phyloP scores from a whole-genome alignment of 495 filamentous ascomycete genomes.

The Aspergillus panamensis region DNA sequence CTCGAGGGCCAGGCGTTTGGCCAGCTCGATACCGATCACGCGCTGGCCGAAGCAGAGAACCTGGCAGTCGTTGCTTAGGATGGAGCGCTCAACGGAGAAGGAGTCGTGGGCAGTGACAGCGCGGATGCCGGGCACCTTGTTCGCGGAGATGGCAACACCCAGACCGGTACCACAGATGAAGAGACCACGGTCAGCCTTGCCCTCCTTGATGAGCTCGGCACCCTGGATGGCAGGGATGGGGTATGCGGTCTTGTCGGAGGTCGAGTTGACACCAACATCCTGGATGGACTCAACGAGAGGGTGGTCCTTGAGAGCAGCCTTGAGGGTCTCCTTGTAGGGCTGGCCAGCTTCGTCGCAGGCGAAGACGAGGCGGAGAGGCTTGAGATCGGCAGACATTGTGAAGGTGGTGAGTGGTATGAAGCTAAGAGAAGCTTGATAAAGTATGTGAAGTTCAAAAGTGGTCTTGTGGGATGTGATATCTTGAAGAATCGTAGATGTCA shows the following conservation, averaged over 20 bases:
- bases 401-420: slow-evolving; percentile 5
- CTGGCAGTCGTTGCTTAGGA: slow-evolving; percentile 83
- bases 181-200: slow-evolving; percentile 71
- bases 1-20: slow-evolving; percentile 71
- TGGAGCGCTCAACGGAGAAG: slow-evolving; percentile 76
- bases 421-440: background rate
- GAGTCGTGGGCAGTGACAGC: slow-evolving; percentile 86
- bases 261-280: slow-evolving; percentile 64
- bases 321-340: slow-evolving; percentile 76
- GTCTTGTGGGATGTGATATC: background rate
- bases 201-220: slow-evolving; percentile 61
- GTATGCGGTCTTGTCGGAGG: slow-evolving; percentile 76
- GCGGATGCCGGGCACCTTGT: slow-evolving; percentile 80
- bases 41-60: slow-evolving; percentile 86
- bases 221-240: slow-evolving; percentile 74
- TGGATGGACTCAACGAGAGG: slow-evolving; percentile 63
- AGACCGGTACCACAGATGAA: slow-evolving; percentile 86
- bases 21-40: slow-evolving; percentile 77
- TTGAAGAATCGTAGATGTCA: background rate
- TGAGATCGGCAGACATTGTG: slow-evolving; percentile 38
- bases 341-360: slow-evolving; percentile 72
- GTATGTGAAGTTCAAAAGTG: background rate
- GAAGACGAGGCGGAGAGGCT: slow-evolving; percentile 56
- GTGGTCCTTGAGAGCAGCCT: slow-evolving; percentile 62
- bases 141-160: slow-evolving; percentile 80